These are phyloP conservation scores for Phytophthora kernoviae DNA, from an alignment of 352 stramenopile species.

Conservation along the genomic window DNA sequence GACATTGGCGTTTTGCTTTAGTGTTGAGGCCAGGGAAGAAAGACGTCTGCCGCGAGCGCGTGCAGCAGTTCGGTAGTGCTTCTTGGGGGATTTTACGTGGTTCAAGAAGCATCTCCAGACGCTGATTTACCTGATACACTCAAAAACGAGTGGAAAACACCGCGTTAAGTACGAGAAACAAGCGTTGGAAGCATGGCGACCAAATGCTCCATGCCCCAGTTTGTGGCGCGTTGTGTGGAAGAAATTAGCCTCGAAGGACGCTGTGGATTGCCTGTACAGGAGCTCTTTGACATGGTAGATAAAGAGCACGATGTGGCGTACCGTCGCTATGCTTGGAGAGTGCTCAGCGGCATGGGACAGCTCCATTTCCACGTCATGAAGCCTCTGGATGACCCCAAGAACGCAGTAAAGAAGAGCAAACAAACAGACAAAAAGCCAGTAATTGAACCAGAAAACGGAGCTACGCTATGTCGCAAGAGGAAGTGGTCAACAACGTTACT, in stretches of 20 bases:
- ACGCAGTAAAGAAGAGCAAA: background rate
- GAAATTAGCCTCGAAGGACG: slow-evolving; percentile 81
- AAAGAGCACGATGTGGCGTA: slow-evolving; percentile 54
- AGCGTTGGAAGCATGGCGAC: slow-evolving; percentile 8
- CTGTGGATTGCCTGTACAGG: slow-evolving; percentile 64
- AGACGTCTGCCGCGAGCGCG: background rate
- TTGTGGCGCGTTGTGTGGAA: slow-evolving; percentile 79
- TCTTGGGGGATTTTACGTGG: background rate
- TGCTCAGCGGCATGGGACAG: slow-evolving; percentile 66
- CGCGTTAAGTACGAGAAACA: background rate
- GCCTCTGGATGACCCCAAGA: slow-evolving; percentile 15
- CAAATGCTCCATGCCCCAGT: slow-evolving; percentile 59
- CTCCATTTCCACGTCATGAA: slow-evolving; percentile 73
- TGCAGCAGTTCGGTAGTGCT: background rate
- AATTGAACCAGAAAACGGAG: background rate
- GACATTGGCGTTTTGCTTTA: background rate
- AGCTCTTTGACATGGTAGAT: slow-evolving; percentile 68
- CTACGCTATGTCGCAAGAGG: slow-evolving; percentile 45
- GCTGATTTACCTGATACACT: background rate
- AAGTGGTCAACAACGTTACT: slow-evolving; percentile 80
- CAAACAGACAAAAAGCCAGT: slow-evolving; percentile 16
- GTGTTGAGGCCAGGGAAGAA: background rate
- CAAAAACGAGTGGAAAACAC: background rate
- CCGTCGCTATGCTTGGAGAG: slow-evolving; percentile 63
- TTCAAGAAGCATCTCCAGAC: too few species aligned